Base-by-base conservation (phyloP, 1,284 basidiomycete genomes). In the Peniophora sp. region DNA sequence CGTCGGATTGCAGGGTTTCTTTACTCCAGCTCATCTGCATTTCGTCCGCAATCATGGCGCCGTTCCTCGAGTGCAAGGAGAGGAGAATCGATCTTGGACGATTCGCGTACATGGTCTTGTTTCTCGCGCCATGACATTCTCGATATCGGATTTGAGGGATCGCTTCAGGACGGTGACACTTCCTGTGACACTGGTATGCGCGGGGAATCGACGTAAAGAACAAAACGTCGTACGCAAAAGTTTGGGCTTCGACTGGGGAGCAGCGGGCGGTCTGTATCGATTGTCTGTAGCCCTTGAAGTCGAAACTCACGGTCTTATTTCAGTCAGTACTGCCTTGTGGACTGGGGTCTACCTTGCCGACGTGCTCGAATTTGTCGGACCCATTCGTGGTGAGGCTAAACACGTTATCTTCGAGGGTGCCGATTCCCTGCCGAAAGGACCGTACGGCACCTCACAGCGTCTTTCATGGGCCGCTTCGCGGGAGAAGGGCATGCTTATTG, bases 1-100 rank as follows among this genome's bases (percentile, higher is more conserved):
- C 45, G n/a, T n/a, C 32, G 5, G 39, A n/a, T 3, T 34, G 37
- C 37, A 72, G 62, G 79, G 84, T 17, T 86, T 86, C 60, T 58
- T 86, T 46, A 86, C 83, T 0, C 79, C 83, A 0, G 72, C 73
- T 37, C 71, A 77, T 53, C 69, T 86, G n/a, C 81, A 82, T 63
- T 85, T 76, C 58, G 83, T 85, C 17, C 75, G 84, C 18, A 83
- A 79, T 55, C 84, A 86, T 58, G 84, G 84, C 15, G 74, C 80
- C 2, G 81, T 83, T 2, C 84, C 84, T 0, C 61, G 64, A 17
- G 67, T 84, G 18, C 65, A 70, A 18, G 62, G 62, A 3, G 62
- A 70, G 9, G 60, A 63, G 18, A 67, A 70, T 3, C 58, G 59
- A 2, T 59, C 67, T 15, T 85, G 83, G 83, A 70, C 64, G 50